Conservation (phyloP, 2,329 filamentous ascomycete genomes). For the Arthrinium phaeospermum region DNA sequence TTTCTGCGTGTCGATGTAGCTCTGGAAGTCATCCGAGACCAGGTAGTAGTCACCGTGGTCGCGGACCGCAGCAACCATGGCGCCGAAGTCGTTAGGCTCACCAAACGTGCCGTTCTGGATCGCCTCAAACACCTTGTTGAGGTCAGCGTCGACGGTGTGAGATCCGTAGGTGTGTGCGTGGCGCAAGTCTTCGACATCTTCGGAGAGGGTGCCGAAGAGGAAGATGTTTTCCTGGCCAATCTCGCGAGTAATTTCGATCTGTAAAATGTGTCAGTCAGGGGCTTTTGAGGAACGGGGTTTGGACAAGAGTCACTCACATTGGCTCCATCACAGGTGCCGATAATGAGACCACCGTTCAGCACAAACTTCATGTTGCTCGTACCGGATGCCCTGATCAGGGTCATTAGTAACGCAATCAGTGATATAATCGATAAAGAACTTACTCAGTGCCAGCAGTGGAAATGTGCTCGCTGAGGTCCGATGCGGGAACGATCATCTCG, state of each 20-base stretch:
- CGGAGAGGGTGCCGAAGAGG: constrained; percentile 93
- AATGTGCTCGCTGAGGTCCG: constrained; percentile 97
- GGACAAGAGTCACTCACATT: constrained; percentile 68
- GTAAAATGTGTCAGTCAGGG: constrained; percentile 13
- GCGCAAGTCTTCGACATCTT: constrained; percentile 95
- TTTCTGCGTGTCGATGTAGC: constrained; percentile 88
- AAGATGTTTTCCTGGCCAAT: constrained; percentile 98
- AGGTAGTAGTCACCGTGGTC: constrained; percentile 98
- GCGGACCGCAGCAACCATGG: constrained; percentile 81
- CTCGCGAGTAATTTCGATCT: constrained; percentile 97
- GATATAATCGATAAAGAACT: constrained; percentile 37
- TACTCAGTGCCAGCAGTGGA: constrained; percentile 94
- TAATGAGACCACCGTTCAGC: constrained; percentile 94
- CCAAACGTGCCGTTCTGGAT: constrained; percentile 86
- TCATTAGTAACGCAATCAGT: constrained; percentile 28
- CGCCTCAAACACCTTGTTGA: constrained; percentile 80
- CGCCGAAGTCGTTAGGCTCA: constrained; percentile 76
- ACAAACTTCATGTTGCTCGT: constrained; percentile 99
- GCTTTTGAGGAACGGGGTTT: not conserved
- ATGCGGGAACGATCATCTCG: constrained; percentile 93
- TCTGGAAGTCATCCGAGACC: constrained; percentile 96
- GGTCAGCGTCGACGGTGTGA: constrained; percentile 77
- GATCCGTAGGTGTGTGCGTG: constrained; percentile 85
- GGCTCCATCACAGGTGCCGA: constrained; percentile 96
- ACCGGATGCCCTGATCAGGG: constrained; percentile 63